Percentiles rank a stretch among this genome's conserved stretches.
These are phyloP conservation scores for Waltergamsia citrina DNA, from an alignment of 2,329 filamentous ascomycete genomes.

Conservation along the genomic window DNA sequence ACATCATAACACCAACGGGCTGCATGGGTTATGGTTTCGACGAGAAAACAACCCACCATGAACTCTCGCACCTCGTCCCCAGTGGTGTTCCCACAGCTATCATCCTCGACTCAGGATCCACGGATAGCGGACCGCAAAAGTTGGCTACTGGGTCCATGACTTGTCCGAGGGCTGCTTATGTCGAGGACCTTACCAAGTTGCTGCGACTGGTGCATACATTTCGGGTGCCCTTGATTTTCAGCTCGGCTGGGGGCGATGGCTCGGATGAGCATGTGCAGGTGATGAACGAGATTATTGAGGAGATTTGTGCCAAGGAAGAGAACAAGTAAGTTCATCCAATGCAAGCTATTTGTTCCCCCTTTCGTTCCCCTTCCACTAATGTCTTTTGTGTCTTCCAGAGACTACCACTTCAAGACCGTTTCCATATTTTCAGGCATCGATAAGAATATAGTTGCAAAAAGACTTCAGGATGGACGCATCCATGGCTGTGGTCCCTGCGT, in stretches of 20 bases:
- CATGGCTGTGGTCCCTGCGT: slow-evolving; percentile 27
- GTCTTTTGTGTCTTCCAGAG: background rate
- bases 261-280: slow-evolving; percentile 28
- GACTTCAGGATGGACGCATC: slow-evolving; percentile 18
- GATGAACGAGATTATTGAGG: slow-evolving; percentile 25
- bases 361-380: background rate
- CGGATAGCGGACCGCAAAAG: slow-evolving; percentile 27
- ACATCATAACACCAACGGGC: slow-evolving; percentile 35
- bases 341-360: background rate
- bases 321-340: slow-evolving; percentile 1
- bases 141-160: slow-evolving; percentile 29
- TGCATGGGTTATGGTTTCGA: slow-evolving; percentile 40
- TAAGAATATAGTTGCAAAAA: slow-evolving; percentile 17
- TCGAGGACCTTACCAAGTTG: slow-evolving; percentile 28
- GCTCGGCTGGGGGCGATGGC: slow-evolving; percentile 34
- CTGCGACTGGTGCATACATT: slow-evolving; percentile 12
- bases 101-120: slow-evolving; percentile 24
- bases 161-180: slow-evolving; percentile 26
- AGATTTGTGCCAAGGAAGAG: slow-evolving; percentile 17
- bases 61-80: slow-evolving; percentile 14
- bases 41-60: slow-evolving; percentile 14
- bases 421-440: slow-evolving; percentile 26
- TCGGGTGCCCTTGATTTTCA: slow-evolving; percentile 25
- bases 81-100: slow-evolving; percentile 20
- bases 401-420: slow-evolving; percentile 16